phyloP scores from a whole-genome alignment of 352 stramenopile species.

The Globisporangium radiosum region DNA sequence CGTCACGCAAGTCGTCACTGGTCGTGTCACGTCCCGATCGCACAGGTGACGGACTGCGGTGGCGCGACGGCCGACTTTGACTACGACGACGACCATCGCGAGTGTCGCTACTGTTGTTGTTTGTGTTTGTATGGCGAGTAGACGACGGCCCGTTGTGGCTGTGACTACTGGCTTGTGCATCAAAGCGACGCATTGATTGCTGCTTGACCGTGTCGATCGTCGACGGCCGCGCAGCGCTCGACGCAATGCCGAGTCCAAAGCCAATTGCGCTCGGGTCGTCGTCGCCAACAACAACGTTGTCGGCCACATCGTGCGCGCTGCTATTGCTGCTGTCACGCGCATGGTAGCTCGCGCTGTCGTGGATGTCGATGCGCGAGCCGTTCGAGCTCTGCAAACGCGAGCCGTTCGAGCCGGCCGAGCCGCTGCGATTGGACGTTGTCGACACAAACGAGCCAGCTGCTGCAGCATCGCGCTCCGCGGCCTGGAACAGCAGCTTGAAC shows the following conservation, averaged over 20 bases:
- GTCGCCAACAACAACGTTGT: slow-evolving; percentile 31
- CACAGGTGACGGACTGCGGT: slow-evolving; percentile 30
- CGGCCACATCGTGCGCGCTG: slow-evolving; percentile 19
- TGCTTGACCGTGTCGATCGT: slow-evolving; percentile 58
- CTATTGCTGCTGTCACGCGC: slow-evolving; percentile 9
- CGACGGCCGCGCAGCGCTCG: slow-evolving; percentile 44
- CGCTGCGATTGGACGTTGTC: slow-evolving; percentile 21
- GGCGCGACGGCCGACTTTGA: slow-evolving; percentile 3
- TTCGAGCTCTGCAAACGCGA: slow-evolving; percentile 45
- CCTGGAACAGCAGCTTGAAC: slow-evolving; percentile 84
- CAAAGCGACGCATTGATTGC: slow-evolving; percentile 4
- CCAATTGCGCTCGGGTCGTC: slow-evolving; percentile 45
- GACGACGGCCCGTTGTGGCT: too few species aligned
- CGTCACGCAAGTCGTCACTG: slow-evolving; percentile 6
- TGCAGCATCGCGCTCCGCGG: slow-evolving; percentile 24
- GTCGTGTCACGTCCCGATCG: slow-evolving; percentile 15
- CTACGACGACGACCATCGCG: slow-evolving; percentile 1
- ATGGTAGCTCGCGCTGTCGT: slow-evolving; percentile 5
- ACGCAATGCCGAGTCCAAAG: slow-evolving; percentile 53
- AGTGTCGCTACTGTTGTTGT: background rate
- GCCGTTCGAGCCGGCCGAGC: slow-evolving; percentile 47
- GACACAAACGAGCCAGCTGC: background rate
- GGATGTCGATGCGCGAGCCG: slow-evolving; percentile 36
- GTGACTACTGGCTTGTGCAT: background rate
- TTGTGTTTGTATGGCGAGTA: background rate